Base-by-base conservation (phyloP, 2,329 filamentous ascomycete species). In the Sphaerulina musiva region DNA sequence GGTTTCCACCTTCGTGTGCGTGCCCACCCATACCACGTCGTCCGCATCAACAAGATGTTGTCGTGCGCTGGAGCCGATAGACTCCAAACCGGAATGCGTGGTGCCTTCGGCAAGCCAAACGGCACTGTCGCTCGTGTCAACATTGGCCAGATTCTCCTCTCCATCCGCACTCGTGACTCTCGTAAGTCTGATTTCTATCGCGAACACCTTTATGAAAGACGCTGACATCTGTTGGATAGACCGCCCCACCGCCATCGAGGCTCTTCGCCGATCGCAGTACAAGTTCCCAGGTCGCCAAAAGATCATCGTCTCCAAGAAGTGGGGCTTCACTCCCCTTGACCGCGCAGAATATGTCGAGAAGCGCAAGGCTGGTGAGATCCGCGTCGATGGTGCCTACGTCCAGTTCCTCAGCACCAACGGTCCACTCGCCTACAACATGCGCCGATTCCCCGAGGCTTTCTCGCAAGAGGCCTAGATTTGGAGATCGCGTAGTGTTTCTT, bases 1-100 rank as follows among this genome's bases (percentile, higher is more conserved):
- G 79, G 80, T 75, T 85, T 85, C 81, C 82, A 85, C 74, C 73
- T 85, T 62, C 82, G 82, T 65, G 80, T 85, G 71, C 82, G 93
- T 74, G 91, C 90, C 73, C 93, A 98, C 84, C 93, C 93, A 67
- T 98, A 89, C 89, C 93, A 98, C 84, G 93, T 98, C 80, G 87
- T 98, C 83, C 93, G 93, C 80, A 98, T 98, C 91, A 98, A 98
- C 90, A 98, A 98, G 88, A 98, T 98, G 93, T 92, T 98, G 89
- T 97, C 93, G 75, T 98, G 93, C 79, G 93, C 93, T 73, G 93
- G 93, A 84, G 93, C 93, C 86, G 93, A 98, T 97, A 90, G 93
- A 87, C 83, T 98, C 78, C 93, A 98, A 81, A 98, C 93, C 70
- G 93, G 93, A 83, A 98, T 98, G 93, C 92, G 93, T 87, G 93